phyloP scores from a whole-genome alignment of 2,329 filamentous ascomycete species.

The Rhexocercosporidium sp. region DNA sequence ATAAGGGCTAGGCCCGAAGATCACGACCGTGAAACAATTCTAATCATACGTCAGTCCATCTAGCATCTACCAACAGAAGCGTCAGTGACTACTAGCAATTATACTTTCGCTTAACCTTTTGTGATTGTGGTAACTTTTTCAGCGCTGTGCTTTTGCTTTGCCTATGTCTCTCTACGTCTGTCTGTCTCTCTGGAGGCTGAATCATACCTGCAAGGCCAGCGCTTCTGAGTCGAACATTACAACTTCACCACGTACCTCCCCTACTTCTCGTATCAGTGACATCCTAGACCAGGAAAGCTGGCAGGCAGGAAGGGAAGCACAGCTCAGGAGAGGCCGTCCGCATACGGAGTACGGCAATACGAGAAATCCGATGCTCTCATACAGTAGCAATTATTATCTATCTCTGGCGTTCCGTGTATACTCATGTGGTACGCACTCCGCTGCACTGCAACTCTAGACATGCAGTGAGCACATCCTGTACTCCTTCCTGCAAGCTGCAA shows the following conservation, averaged over 20 bases:
- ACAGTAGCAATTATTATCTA: not conserved
- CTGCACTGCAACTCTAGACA: conserved; percentile 12
- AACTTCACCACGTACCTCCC: too few relatives aligned
- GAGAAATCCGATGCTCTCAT: too few relatives aligned
- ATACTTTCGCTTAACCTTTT: too few relatives aligned
- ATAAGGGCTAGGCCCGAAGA: conserved; percentile 1
- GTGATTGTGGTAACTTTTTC: not conserved
- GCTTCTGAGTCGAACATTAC: not conserved
- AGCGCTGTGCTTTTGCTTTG: not conserved
- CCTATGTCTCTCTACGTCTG: not conserved
- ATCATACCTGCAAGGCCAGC: not conserved
- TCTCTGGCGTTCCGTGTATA: conserved; percentile 10
- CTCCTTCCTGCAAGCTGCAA: too few relatives aligned
- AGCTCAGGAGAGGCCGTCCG: conserved; percentile 5
- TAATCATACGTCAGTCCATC: conserved; percentile 17
- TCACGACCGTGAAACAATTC: conserved; percentile 20
- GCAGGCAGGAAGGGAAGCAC: not conserved
- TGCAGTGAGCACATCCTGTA: conserved; percentile 11
- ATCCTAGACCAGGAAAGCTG: not conserved
- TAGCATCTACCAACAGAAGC: not conserved
- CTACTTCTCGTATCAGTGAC: too few relatives aligned
- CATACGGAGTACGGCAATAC: not conserved
- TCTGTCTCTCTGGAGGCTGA: not conserved
- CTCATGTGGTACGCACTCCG: not conserved
- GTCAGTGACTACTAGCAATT: too few relatives aligned